Evolutionary conservation across 1,284 basidiomycete species (phyloP).

Genomic region (Lentinula novae-zelandiae): DNA sequence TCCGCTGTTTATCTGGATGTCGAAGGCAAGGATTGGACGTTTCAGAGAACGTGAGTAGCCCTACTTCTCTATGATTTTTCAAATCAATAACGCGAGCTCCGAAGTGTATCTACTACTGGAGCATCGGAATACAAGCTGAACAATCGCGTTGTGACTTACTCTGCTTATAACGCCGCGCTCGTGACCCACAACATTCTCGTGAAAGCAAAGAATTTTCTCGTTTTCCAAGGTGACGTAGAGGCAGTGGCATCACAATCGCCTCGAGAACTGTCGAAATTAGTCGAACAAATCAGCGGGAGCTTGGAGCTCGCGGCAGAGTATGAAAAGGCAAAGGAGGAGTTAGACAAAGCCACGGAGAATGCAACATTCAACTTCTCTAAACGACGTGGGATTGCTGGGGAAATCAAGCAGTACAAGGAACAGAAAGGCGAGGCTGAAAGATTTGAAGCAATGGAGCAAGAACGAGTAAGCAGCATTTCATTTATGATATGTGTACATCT

Average conservation of each 20-base stretch:
- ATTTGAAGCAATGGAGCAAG: constrained; percentile 76
- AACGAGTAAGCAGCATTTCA: constrained; percentile 46
- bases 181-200: constrained; percentile 93
- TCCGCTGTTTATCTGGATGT: constrained; percentile 85
- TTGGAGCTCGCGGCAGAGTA: constrained; percentile 89
- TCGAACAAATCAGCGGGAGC: constrained; percentile 95
- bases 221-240: constrained; percentile 99
- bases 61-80: background rate
- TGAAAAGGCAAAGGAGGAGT: constrained; percentile 82
- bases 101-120: constrained; percentile 82
- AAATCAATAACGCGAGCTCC: constrained; percentile 7
- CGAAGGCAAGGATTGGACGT: constrained; percentile 80
- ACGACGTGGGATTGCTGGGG: constrained; percentile 87
- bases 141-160: constrained; percentile 73
- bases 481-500: no score
- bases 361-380: constrained; percentile 94
- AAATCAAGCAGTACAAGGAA: constrained; percentile 97
- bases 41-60: constrained; percentile 80
- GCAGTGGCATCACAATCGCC: constrained; percentile 95
- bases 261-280: constrained; percentile 83
- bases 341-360: constrained; percentile 89
- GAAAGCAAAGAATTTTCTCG: constrained; percentile 99
- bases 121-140: constrained; percentile 89
- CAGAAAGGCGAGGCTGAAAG: constrained; percentile 93
- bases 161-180: constrained; percentile 83